Conservation (phyloP, 2,329 filamentous ascomycete species). For the Aspergillus sp. region DNA sequence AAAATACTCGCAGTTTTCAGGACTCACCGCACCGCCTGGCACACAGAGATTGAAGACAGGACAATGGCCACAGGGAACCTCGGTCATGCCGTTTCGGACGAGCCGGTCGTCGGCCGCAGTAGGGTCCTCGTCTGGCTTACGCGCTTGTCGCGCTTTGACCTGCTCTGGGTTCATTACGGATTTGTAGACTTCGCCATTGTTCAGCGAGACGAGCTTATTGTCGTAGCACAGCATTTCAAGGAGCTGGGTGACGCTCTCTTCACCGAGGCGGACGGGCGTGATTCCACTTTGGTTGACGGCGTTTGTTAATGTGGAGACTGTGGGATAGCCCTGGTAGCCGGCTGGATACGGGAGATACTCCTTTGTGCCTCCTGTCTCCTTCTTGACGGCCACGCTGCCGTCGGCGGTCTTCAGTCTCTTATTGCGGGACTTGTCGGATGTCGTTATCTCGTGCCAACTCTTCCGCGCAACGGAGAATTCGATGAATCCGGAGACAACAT, state of each 20-base stretch:
- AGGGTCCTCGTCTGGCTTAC: conserved; percentile 30
- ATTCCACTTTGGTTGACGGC: conserved; percentile 69
- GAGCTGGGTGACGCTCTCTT: conserved; percentile 79
- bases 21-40: conserved; percentile 85
- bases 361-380: conserved; percentile 27
- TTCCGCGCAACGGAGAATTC: conserved; percentile 70
- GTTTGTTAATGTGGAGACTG: conserved; percentile 72
- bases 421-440: conserved; percentile 39
- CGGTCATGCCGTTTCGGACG: conserved; percentile 74
- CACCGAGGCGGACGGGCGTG: conserved; percentile 67
- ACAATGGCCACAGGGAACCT: conserved; percentile 86
- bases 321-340: conserved; percentile 77
- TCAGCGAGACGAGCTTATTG: conserved; percentile 69
- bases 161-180: conserved; percentile 42
- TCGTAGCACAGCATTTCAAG: conserved; percentile 89
- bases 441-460: conserved; percentile 64
- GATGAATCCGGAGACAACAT: conserved; percentile 70
- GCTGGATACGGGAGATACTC: conserved; percentile 55
- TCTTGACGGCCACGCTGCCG: conserved; percentile 32
- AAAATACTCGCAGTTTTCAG: conserved; percentile 89
- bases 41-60: conserved; percentile 92
- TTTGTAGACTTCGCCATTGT: conserved; percentile 52
- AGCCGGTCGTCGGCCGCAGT: conserved; percentile 41
- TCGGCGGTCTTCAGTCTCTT: conserved; percentile 42
- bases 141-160: conserved; percentile 35